Percentiles rank a stretch among this genome's conserved stretches.
These are phyloP conservation scores for Aureobasidium sp. DNA, from an alignment of 2,329 filamentous ascomycete species.

Conservation along the genomic window DNA sequence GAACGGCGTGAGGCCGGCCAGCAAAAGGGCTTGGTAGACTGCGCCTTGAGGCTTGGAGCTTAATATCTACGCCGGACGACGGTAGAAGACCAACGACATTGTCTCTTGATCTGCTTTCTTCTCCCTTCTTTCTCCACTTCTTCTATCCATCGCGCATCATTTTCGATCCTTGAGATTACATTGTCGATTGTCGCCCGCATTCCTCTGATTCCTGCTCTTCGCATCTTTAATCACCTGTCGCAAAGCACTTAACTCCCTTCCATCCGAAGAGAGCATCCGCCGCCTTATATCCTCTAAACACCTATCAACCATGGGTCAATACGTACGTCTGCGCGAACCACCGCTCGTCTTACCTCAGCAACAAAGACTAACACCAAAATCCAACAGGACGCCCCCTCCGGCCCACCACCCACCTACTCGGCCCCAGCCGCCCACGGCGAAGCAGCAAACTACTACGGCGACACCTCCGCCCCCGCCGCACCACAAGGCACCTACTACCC, in stretches of 20 bases:
- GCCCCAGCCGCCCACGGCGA: conserved; percentile 16
- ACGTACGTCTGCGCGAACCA: background rate
- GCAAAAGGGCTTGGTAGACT: conserved; percentile 3
- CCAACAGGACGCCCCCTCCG: conserved; percentile 18
- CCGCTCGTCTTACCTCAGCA: background rate
- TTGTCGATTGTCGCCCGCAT: background rate
- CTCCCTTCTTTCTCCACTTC: background rate
- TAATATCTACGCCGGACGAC: background rate
- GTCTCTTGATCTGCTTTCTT: background rate
- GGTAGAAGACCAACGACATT: background rate
- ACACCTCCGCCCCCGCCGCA: conserved; percentile 13
- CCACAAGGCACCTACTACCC: conserved; percentile 18
- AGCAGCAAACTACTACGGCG: conserved; percentile 12
- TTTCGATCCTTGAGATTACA: too few relatives aligned
- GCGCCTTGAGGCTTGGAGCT: conserved; percentile 10
- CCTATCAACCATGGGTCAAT: conserved; percentile 1
- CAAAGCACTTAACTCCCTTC: background rate
- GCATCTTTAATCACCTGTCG: background rate
- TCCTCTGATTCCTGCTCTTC: background rate
- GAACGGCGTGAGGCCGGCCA: background rate
- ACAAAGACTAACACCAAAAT: background rate
- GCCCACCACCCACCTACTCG: conserved; percentile 23
- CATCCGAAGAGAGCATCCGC: background rate
- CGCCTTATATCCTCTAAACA: background rate
- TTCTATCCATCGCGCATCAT: background rate